phyloP scores from a whole-genome alignment of 345 rosid species.

The Sonneratia alba region DNA sequence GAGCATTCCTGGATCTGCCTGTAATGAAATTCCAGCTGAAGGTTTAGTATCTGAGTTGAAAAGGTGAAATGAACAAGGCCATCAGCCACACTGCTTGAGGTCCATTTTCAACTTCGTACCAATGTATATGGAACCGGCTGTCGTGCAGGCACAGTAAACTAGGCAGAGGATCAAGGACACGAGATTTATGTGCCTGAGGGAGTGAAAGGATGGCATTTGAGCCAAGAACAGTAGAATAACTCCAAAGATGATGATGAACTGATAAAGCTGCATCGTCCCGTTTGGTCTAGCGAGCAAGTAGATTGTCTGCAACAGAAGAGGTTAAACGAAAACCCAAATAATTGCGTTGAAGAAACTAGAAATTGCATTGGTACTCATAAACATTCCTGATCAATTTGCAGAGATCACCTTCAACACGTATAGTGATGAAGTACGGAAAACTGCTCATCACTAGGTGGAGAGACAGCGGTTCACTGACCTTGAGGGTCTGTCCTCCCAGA shows the following conservation, averaged over 20 bases:
- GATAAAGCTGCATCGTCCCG: slow-evolving; percentile 34
- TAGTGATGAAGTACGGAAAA: neutral
- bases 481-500: slow-evolving; percentile 1
- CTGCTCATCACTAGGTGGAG: too few species aligned
- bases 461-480: neutral
- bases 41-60: neutral
- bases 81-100: neutral
- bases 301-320: neutral
- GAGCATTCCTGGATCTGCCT: slow-evolving; percentile 36
- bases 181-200: slow-evolving; percentile 42
- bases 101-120: slow-evolving; percentile 12
- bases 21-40: slow-evolving; percentile 1
- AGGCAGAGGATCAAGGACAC: slow-evolving; percentile 30
- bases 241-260: slow-evolving; percentile 34
- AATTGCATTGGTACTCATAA: neutral
- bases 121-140: slow-evolving; percentile 29
- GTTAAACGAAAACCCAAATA: neutral
- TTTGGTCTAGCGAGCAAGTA: slow-evolving; percentile 10
- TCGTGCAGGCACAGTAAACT: slow-evolving; percentile 25
- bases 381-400: neutral
- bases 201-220: slow-evolving; percentile 50
- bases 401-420: neutral
- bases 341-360: too few species aligned
- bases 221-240: slow-evolving; percentile 24
- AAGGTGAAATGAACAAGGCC: too few species aligned